These are phyloP conservation scores for Sarocladium kiliense DNA, from an alignment of 2,329 filamentous ascomycete species.

Conservation along the genomic window DNA sequence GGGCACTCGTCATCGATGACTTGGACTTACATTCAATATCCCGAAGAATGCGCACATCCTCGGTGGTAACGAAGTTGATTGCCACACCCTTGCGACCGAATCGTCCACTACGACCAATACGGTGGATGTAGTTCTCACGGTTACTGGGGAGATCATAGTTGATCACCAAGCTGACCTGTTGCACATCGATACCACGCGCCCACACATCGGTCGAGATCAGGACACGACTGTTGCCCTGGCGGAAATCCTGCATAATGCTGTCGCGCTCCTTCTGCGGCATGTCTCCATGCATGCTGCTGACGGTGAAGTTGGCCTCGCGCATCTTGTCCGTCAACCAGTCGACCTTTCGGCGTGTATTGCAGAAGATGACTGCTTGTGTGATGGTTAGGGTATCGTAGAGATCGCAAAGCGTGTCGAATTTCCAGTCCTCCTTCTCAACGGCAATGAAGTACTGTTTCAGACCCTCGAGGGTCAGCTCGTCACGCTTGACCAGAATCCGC, in stretches of 20 bases:
- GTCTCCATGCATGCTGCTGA: constrained; percentile 97
- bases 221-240: constrained; percentile 92
- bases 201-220: constrained; percentile 97
- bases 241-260: constrained; percentile 98
- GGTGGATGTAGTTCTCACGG: constrained; percentile 99
- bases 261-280: constrained; percentile 99
- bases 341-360: constrained; percentile 97
- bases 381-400: constrained; percentile 98
- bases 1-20: not conserved
- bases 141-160: constrained; percentile 98
- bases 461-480: constrained; percentile 94
- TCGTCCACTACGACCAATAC: constrained; percentile 90
- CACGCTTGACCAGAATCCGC: constrained; percentile 95
- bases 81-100: constrained; percentile 98
- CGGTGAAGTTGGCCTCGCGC: constrained; percentile 97
- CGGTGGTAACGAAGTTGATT: constrained; percentile 98
- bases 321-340: constrained; percentile 99
- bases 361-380: constrained; percentile 98
- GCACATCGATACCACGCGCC: constrained; percentile 97
- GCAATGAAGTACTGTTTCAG: constrained; percentile 99
- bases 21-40: constrained; percentile 80
- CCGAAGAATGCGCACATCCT: constrained; percentile 93
- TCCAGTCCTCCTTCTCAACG: constrained; percentile 99
- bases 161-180: constrained; percentile 97
- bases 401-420: constrained; percentile 97